Conservation (phyloP, 106 monocot genomes). For the Apostasia shenzhenica region DNA sequence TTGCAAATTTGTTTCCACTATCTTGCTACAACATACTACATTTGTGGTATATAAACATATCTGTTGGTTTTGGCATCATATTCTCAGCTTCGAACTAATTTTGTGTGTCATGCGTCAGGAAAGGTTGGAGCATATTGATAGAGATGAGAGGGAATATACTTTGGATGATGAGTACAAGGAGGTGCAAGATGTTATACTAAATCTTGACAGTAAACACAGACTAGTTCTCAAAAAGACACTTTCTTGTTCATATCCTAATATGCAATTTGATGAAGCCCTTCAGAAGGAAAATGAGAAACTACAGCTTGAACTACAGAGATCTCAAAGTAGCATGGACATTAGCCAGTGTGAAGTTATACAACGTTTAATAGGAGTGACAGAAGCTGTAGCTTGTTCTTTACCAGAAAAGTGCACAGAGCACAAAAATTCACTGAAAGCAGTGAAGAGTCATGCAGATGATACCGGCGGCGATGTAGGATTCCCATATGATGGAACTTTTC, state of each 20-base stretch:
- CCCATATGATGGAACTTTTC: conserved; percentile 23
- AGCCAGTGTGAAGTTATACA: conserved; percentile 79
- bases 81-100: neutral
- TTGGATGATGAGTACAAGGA: conserved; percentile 79
- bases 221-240: conserved; percentile 64
- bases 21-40: too few species aligned
- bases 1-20: too few species aligned
- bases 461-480: conserved; percentile 19
- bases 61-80: too few species aligned
- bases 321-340: conserved; percentile 64
- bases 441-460: conserved; percentile 20
- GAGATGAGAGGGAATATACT: conserved; percentile 71
- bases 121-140: conserved; percentile 67
- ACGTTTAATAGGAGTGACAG: conserved; percentile 69
- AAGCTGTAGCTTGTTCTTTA: conserved; percentile 44
- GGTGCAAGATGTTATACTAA: conserved; percentile 61
- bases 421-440: conserved; percentile 26
- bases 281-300: conserved; percentile 80
- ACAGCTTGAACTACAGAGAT: conserved; percentile 73
- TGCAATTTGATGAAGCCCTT: conserved; percentile 70
- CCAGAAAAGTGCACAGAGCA: conserved; percentile 28
- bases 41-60: too few species aligned
- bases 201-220: conserved; percentile 34
- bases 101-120: conserved; percentile 23
- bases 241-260: conserved; percentile 75